These are phyloP conservation scores for Tolypocladium ovalisporum DNA, from an alignment of 2,329 filamentous ascomycete species.

Conservation along the genomic window DNA sequence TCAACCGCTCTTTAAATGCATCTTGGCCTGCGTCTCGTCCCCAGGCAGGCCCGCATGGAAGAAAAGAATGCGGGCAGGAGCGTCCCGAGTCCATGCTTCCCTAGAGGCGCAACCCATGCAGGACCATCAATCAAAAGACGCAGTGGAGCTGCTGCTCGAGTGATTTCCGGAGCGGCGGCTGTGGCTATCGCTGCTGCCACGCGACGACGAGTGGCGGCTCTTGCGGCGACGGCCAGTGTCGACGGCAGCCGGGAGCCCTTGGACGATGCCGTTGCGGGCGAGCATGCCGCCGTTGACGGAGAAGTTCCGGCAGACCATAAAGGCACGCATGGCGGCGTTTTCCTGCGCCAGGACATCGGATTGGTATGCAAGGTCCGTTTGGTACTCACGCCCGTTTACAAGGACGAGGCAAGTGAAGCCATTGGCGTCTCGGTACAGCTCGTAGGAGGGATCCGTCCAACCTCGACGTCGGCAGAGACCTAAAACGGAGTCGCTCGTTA, in stretches of 20 bases:
- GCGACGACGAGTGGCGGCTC: constrained; percentile 39
- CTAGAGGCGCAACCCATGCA: neutral
- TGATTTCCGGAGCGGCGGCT: constrained; percentile 44
- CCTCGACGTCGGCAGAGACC: constrained; percentile 90
- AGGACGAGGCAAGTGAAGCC: constrained; percentile 86
- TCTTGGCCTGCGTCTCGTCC: constrained; percentile 1
- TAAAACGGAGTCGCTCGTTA: constrained; percentile 31
- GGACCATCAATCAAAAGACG: constrained; percentile 41
- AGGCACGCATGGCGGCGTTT: constrained; percentile 89
- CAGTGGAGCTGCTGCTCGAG: constrained; percentile 52
- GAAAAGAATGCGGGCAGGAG: neutral
- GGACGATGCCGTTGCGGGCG: constrained; percentile 56
- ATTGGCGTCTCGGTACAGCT: constrained; percentile 60
- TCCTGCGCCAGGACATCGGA: constrained; percentile 77
- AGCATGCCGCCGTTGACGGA: constrained; percentile 93
- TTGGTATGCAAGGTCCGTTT: constrained; percentile 77
- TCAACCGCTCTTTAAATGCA: constrained; percentile 22
- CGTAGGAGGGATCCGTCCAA: constrained; percentile 86
- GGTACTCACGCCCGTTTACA: constrained; percentile 94
- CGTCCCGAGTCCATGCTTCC: constrained; percentile 3
- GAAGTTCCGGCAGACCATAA: constrained; percentile 97
- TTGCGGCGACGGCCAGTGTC: constrained; percentile 38
- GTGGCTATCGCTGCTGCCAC: constrained; percentile 31
- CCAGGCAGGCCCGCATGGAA: neutral
- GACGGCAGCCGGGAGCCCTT: constrained; percentile 46